Base-by-base conservation (phyloP, 2,329 filamentous ascomycete species). In the Colletotrichum sp. region DNA sequence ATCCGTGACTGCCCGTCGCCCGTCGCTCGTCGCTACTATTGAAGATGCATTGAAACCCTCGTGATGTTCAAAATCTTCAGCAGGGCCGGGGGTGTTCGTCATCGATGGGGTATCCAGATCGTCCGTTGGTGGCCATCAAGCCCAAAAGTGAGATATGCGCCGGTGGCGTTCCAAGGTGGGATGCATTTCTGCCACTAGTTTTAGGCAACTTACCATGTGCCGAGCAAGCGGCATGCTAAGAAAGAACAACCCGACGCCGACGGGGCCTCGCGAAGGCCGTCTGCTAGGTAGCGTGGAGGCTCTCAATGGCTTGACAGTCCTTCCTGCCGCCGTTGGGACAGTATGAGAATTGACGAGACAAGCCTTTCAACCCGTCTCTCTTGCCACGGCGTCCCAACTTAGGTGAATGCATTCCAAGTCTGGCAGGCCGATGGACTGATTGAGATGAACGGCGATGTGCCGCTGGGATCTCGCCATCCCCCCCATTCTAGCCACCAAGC, bases 141-240 rank as follows among this genome's bases (percentile, higher is more conserved):
- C 68, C 60, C 28, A 32, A 36, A 32, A 30, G 43, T 43, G 39
- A 48, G 30, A 21, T 61, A 34, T 18, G 36, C 61, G 63, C 43
- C 32, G 36, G 73, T 73, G 70, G 73, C 73, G 70, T 75, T 36
- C 39, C 12, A 39, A 32, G 39, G 57, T 43, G 32, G 69, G 64
- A 65, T 73, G 43, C 59, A 68, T 71, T 48, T 9, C 60, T 30
- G 60, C 64, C 64, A 60, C 70, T 68, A 59, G 70, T 59, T 60
- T 36, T 36, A 57, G 64, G 48, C 52, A 48, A 60, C 48, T 69
- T 69, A 32, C 48, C 73, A 69, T 73, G 64, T 75, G 73, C 55
- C 70, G 64, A 68, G 57, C 43, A 57, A 64, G 39, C 64, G 63
- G 69, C 52, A 72, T 36, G 61, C 71, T 60, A 65, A 65, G 32